Evolutionary conservation across 208 protist species (phyloP).

Genomic region (Tritrichomonas foetus): DNA sequence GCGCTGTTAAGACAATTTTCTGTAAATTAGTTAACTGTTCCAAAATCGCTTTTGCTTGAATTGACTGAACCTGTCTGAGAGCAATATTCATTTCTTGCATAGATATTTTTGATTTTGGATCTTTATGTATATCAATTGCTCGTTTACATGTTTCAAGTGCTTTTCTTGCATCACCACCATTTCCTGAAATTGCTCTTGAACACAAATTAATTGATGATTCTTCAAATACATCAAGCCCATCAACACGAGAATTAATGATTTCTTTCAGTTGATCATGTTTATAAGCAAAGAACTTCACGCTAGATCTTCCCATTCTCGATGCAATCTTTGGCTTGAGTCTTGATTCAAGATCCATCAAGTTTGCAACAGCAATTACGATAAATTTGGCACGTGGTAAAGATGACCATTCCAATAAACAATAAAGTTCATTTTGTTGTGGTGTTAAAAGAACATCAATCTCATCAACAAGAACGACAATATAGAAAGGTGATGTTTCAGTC

Average conservation of each 20-base stretch:
- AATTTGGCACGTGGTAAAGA: background rate
- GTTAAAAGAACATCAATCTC: conserved; percentile 24
- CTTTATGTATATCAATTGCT: background rate
- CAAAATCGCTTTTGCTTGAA: background rate
- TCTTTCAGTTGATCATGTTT: background rate
- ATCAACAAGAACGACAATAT: conserved; percentile 3
- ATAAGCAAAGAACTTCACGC: background rate
- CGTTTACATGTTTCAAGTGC: conserved; percentile 25
- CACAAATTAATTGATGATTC: background rate
- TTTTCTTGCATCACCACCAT: conserved; percentile 32
- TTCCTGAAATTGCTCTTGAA: background rate
- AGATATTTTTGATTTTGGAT: background rate
- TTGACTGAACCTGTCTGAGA: background rate
- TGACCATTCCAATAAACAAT: conserved; percentile 5
- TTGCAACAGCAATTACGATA: background rate
- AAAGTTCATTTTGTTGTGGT: conserved; percentile 13
- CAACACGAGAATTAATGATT: conserved; percentile 6
- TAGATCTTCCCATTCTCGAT: background rate
- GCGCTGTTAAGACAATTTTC: background rate
- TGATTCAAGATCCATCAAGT: conserved; percentile 37
- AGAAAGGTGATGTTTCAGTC: background rate
- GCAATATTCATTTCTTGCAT: background rate
- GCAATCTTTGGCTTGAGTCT: conserved; percentile 19
- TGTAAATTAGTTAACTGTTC: background rate
- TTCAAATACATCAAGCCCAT: background rate